Evolutionary conservation across 2,329 filamentous ascomycete species (phyloP).

Genomic region (Arthroderma sp.): DNA sequence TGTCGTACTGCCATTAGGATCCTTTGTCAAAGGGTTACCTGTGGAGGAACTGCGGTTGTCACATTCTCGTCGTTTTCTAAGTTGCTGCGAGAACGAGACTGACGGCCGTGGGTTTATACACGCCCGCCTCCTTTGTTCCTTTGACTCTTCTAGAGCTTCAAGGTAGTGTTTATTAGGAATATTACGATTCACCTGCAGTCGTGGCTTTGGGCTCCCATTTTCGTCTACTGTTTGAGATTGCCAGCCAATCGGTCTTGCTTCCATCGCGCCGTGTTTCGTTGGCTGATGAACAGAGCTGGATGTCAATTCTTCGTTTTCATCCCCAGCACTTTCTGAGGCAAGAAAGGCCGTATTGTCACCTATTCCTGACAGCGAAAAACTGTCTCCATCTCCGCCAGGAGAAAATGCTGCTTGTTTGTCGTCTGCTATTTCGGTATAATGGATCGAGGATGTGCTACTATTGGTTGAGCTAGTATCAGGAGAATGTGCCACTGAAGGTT

Average conservation of each 20-base stretch:
- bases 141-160: neutral
- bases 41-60: neutral
- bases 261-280: neutral
- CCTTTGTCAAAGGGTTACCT: neutral
- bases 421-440: neutral
- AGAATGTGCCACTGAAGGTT: neutral
- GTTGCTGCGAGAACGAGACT: neutral
- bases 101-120: neutral
- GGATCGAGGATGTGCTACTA: neutral
- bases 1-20: neutral
- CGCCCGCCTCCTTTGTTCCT: too few species aligned
- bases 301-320: neutral
- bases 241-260: neutral
- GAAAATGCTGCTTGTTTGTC: neutral
- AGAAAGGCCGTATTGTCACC: neutral
- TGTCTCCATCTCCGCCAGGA: too few species aligned
- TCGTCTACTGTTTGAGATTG: constrained; percentile 22
- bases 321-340: neutral
- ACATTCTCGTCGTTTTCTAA: neutral
- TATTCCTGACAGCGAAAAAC: neutral
- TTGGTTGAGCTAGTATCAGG: neutral
- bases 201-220: constrained; percentile 27
- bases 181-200: neutral
- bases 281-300: neutral
- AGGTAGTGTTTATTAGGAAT: neutral